These are phyloP conservation scores for Linnemannia exigua DNA, from an alignment of 192 early-diverging fungal species.

Conservation along the genomic window DNA sequence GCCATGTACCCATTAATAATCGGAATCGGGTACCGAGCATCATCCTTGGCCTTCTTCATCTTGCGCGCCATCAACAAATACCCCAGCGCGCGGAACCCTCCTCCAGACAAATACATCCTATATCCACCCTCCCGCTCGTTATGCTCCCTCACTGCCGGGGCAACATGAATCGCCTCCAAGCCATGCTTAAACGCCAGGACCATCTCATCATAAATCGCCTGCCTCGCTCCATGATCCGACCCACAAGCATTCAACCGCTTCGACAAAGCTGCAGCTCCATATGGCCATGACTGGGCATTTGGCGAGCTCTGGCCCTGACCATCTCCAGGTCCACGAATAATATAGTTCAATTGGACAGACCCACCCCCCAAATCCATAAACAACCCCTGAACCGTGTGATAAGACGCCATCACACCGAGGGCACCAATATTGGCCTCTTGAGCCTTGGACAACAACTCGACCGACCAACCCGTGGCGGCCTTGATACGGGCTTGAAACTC, in stretches of 20 bases:
- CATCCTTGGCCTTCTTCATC: constrained; percentile 28
- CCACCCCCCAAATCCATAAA: constrained; percentile 72
- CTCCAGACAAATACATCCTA: constrained; percentile 65
- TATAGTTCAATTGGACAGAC: constrained; percentile 69
- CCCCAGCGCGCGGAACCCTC: constrained; percentile 68
- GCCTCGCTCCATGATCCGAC: constrained; percentile 20
- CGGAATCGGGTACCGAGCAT: constrained; percentile 61
- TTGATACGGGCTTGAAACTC: constrained; percentile 62
- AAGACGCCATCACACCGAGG: constrained; percentile 66
- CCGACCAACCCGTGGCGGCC: constrained; percentile 58
- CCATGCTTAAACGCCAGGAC: constrained; percentile 48
- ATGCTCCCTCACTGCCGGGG: constrained; percentile 20
- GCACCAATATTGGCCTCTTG: constrained; percentile 68
- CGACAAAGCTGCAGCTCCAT: constrained; percentile 66
- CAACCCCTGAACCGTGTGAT: constrained; percentile 64
- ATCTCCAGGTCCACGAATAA: constrained; percentile 51
- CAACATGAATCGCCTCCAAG: constrained; percentile 37
- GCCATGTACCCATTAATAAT: constrained; percentile 70
- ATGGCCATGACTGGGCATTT: constrained; percentile 61
- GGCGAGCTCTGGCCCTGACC: constrained; percentile 36
- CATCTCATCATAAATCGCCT: constrained; percentile 57
- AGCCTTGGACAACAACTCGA: constrained; percentile 57
- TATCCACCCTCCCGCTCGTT: constrained; percentile 53
- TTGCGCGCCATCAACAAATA: constrained; percentile 66
- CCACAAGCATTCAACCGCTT: constrained; percentile 55